These are phyloP conservation scores for Nothomitra cinnamomea DNA, from an alignment of 2,329 filamentous ascomycete genomes.

Conservation along the genomic window DNA sequence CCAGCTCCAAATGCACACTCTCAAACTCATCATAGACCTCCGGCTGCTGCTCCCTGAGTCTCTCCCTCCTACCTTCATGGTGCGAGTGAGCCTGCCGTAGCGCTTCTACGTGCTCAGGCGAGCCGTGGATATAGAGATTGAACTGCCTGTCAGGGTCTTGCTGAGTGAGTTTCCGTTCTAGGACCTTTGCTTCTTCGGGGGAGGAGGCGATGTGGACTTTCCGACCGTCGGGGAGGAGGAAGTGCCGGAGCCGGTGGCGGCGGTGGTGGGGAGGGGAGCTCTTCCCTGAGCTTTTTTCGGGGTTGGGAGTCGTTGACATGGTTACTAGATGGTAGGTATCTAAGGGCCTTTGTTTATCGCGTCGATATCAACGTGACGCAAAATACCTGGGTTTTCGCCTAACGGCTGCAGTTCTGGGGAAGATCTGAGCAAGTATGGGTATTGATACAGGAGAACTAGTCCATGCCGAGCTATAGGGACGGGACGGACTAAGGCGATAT, in stretches of 20 bases:
- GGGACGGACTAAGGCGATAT: too few species aligned
- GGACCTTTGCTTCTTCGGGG: conserved; percentile 35
- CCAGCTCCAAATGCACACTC: conserved; percentile 34
- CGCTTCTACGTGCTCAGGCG: conserved; percentile 30
- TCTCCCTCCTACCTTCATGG: conserved; percentile 30
- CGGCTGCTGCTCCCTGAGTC: conserved; percentile 32
- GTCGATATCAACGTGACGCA: too few species aligned
- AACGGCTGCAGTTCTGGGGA: too few species aligned
- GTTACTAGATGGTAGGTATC: not conserved
- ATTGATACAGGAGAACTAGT: too few species aligned
- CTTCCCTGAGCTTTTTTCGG: too few species aligned
- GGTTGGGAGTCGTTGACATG: not conserved
- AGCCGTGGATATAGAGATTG: conserved; percentile 42
- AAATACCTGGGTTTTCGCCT: too few species aligned
- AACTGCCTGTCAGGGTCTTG: conserved; percentile 24
- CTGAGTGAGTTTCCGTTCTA: conserved; percentile 25
- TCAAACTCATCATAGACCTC: conserved; percentile 40
- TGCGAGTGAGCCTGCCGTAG: conserved; percentile 35
- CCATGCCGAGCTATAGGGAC: too few species aligned
- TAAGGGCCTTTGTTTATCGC: too few species aligned
- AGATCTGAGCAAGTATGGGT: too few species aligned
- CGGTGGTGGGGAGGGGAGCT: conserved; percentile 10
- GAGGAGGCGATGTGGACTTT: conserved; percentile 37
- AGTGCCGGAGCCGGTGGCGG: conserved; percentile 31
- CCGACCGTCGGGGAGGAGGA: conserved; percentile 37